Evolutionary conservation across 176 grass and related monocot genomes (phyloP), one percentile per base, ranked within the genome.

Genomic region (Coix lacrymajobi): DNA sequence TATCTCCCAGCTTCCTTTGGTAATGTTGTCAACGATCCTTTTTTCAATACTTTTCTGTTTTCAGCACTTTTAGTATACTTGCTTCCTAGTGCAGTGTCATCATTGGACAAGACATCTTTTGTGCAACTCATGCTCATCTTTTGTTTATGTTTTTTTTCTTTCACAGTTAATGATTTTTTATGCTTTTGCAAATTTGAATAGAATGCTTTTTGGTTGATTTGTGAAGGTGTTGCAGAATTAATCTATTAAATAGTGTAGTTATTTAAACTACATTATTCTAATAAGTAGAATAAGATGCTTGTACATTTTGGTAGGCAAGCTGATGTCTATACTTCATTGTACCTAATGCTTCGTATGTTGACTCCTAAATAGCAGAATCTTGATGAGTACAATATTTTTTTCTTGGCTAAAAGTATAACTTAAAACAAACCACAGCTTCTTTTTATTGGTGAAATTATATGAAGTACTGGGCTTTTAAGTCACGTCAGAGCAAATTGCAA

Each of bases 41-140:
- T 29, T 71, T 28, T 45, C 62, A 51, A 29, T 61, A 79, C 28
- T 66, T 12, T 49, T 66, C 30, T 37, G 12, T n/a, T 31, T 36
- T 51, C 3, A 1, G 30, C 31, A 68, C 33, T 11, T 52, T 25
- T 68, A 51, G 36, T 69, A 54, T 37, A 37, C 1, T 51, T 77
- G 16, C 19, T 68, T 68, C 26, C 29, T 78, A 77, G 20, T 72
- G 36, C 13, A 22, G 63, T 69, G 26, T 26, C 63, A 51, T 85
- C 31, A 39, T 34, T 25, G 16, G 56, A 58, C 34, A 45, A 10
- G 10, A 13, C 8, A 22, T 80, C 54, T 69, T 33, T 52, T 38
- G 37, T 77, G 33, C 20, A 49, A 61, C 54, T 65, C 74, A 82
- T 77, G 6, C 34, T 76, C 39, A 61, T 48, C 72, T 84, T 48